A percentile compares a stretch with the other conserved stretches of the same genome.
Conservation (phyloP, 768 basidiomycete species). For the Phaeotremella fagi region DNA sequence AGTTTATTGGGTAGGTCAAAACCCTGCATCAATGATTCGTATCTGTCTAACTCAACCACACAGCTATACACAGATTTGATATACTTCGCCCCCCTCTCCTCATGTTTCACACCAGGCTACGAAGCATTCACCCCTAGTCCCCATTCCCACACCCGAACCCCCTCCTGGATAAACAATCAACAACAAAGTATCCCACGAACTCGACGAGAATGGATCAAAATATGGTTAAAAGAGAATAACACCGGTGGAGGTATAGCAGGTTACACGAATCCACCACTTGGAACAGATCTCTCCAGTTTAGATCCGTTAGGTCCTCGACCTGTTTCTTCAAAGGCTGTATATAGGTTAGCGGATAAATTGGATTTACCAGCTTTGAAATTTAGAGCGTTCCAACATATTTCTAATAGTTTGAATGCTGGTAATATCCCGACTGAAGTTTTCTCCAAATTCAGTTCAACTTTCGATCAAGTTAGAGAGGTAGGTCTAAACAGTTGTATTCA, state of each 20-base stretch:
- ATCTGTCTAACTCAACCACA: background rate
- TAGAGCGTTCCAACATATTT: slow-evolving; percentile 74
- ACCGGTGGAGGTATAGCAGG: slow-evolving; percentile 8
- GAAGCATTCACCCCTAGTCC: slow-evolving; percentile 3
- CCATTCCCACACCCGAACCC: slow-evolving; percentile 29
- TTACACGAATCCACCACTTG: background rate
- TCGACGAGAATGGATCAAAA: slow-evolving; percentile 63
- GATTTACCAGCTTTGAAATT: slow-evolving; percentile 68
- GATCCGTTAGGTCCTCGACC: slow-evolving; percentile 61
- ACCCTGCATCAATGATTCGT: background rate
- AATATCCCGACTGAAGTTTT: slow-evolving; percentile 85
- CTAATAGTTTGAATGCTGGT: slow-evolving; percentile 66
- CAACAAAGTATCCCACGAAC: slow-evolving; percentile 6
- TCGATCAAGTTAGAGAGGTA: slow-evolving; percentile 73
- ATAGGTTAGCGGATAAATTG: slow-evolving; percentile 72
- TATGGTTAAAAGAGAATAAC: slow-evolving; percentile 56
- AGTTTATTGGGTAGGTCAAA: slow-evolving; percentile 65
- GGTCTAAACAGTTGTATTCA: slow-evolving; percentile 4
- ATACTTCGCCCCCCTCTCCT: slow-evolving; percentile 76
- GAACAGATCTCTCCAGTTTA: background rate
- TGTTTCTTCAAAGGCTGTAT: slow-evolving; percentile 79
- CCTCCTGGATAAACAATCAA: too few relatives aligned
- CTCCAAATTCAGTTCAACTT: slow-evolving; percentile 74
- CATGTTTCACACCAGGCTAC: slow-evolving; percentile 46
- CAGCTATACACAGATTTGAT: slow-evolving; percentile 82